Base-by-base conservation (phyloP, 129 eudicot species). In the Glebionis coronaria region DNA sequence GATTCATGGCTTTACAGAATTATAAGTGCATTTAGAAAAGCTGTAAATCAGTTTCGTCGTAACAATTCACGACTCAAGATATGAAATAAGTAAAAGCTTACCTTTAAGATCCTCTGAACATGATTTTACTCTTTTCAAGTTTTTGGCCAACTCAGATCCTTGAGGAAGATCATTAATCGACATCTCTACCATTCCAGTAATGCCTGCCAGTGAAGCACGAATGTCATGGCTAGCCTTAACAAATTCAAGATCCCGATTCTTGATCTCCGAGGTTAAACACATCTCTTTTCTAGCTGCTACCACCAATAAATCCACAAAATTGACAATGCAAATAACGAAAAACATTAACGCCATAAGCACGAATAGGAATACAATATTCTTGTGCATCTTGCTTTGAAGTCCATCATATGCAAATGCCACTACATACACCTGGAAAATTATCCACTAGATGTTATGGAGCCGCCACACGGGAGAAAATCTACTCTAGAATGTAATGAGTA, bases 211-310 rank as follows among this genome's bases (percentile, higher is more conserved):
- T 15, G 79, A 73, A 56, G 83, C 85, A 14, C 97, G 92, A 1
- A 87, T 75, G 14, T 91, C 95, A 60, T 91, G 97, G 81, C 90
- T 85, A 19, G 90, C 94, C 2, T 63, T 77, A 15, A 83, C 91
- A 68, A 83, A 85, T 8, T 88, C 90, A n/a, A 71, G 69, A 73
- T 83, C 85, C 58, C 76, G 86, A 16, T 78, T 81, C 79, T 67
- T 82, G 68, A 85, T 76, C 56, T 83, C 85, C 40, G 74, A 75
- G 49, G 82, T 69, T 19, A 85, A 62, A 25, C 67, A 28, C 80
- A 57, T 65, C 83, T 81, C 85, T 64, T 71, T 83, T 67, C 78
- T 64, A 12, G 80, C 77, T 31, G 82, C 81, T 67, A 45, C 53
- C 12, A 72, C 23, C 1, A 61, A 77, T 45, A 85, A 56, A 19